phyloP scores from a whole-genome alignment of 108 stramenopile species.

The Nitzschia sp. region DNA sequence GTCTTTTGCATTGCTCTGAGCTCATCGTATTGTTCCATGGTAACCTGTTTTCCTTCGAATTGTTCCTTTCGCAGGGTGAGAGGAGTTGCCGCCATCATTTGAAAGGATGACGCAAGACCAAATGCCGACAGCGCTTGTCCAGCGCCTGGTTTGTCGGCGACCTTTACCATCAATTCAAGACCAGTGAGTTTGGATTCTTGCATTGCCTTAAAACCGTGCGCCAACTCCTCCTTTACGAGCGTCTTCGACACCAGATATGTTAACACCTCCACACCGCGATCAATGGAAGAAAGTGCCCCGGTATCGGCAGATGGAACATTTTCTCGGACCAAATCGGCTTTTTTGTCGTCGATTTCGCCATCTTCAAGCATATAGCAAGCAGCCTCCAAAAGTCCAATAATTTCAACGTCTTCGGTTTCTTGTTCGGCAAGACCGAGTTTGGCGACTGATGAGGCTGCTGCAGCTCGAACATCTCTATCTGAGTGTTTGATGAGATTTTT shows the following conservation, averaged over 20 bases:
- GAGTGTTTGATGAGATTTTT: constrained; percentile 55
- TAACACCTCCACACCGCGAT: constrained; percentile 93
- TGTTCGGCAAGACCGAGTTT: constrained; percentile 81
- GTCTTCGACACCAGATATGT: constrained; percentile 87
- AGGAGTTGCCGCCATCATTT: constrained; percentile 79
- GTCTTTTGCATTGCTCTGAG: constrained; percentile 85
- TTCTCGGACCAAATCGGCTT: constrained; percentile 7
- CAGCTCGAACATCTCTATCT: constrained; percentile 76
- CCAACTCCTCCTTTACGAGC: constrained; percentile 87
- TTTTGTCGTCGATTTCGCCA: constrained; percentile 30
- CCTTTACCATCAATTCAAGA: constrained; percentile 76
- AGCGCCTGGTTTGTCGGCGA: constrained; percentile 54
- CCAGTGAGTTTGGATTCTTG: constrained; percentile 49
- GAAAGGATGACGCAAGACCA: constrained; percentile 87
- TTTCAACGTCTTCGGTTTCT: constrained; percentile 70
- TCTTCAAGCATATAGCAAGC: constrained; percentile 79
- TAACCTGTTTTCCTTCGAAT: constrained; percentile 91
- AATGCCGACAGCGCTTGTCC: constrained; percentile 74
- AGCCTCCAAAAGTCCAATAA: constrained; percentile 72
- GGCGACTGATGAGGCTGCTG: constrained; percentile 82
- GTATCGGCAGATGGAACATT: constrained; percentile 28
- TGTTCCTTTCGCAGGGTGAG: constrained; percentile 87
- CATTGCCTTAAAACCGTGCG: constrained; percentile 74
- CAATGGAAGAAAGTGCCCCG: constrained; percentile 64
- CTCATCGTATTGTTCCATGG: constrained; percentile 96